A percentile compares a stretch with the other conserved stretches of the same genome.
Evolutionary conservation across 257 asterid species (phyloP).

Genomic region (Solanum rostratum): DNA sequence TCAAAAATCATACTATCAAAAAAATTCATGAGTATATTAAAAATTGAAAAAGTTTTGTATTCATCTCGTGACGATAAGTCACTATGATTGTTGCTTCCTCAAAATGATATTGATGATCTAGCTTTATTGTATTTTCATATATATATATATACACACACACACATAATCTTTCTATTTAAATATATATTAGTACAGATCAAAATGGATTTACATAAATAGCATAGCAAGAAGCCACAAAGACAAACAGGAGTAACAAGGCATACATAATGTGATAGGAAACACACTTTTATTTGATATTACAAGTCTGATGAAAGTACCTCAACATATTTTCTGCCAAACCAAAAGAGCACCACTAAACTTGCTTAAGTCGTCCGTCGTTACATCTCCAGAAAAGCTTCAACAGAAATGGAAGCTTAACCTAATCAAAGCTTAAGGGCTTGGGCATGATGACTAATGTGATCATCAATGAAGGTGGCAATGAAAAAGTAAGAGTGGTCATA

Average conservation of each 20-base stretch:
- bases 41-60: too few species aligned
- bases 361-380: background rate
- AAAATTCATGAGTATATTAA: too few species aligned
- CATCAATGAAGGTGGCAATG: slow-evolving; percentile 78
- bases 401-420: background rate
- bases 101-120: too few species aligned
- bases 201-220: background rate
- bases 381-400: background rate
- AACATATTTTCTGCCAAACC: background rate
- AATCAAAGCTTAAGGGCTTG: slow-evolving; percentile 58
- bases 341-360: background rate
- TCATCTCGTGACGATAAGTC: too few species aligned
- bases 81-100: too few species aligned
- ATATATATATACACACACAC: too few species aligned
- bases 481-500: slow-evolving; percentile 87
- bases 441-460: slow-evolving; percentile 83
- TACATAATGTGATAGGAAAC: background rate
- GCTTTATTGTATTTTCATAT: too few species aligned
- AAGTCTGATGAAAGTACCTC: background rate
- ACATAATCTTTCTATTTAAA: background rate
- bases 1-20: too few species aligned
- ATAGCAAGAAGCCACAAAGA: background rate
- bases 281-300: background rate
- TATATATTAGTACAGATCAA: background rate
- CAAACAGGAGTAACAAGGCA: background rate